Evolutionary conservation across 2,329 filamentous ascomycete species (phyloP), one percentile per base, ranked within the genome.

Genomic region (Neofusicoccum ribis): DNA sequence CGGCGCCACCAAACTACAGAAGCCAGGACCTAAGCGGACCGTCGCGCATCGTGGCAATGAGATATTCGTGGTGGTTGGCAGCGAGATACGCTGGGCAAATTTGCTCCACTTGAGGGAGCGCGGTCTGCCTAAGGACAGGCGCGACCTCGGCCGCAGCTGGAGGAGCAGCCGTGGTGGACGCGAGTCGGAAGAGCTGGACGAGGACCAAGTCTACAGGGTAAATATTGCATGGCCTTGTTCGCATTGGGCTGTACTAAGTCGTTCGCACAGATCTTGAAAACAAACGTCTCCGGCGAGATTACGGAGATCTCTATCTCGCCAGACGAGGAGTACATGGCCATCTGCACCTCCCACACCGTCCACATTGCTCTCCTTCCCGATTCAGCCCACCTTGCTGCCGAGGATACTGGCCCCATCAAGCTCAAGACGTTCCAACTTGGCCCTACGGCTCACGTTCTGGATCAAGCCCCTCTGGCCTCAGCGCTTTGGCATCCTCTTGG

Each of bases 401-500:
- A 85, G 51, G 91, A 94, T 72, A 82, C 79, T 52, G 83, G 85
- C 9, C 87, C 89, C 5, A 83, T 97, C 72, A 91, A 91, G 73
- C 84, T 93, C 36, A 96, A 92, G 77, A 92, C 92, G 62, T 96
- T 92, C 79, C 94, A 94, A 20, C 84, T 98, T n/a, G 94, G 94
- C 1, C 93, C 93, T 36, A 96, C 92, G 2, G 93, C 91, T 3
- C 94, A 98, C 77, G 92, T 97, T 56, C 89, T 93, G 58, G 92
- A 94, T 52, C 89, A 93, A 69, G 87, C 92, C 7, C 87, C 91
- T 1, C 84, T 99, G 65, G 88, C 89, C 23, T 92, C 92, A 1
- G 91, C 89, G 3, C 72, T 97, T 65, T 99, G 95, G 94, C 95
- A 99, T 79, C 95, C 95, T 0, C 82, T 98, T 0, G 93, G 93